Evolutionary conservation across 805 yeast species (phyloP), one percentile per base, ranked within the genome.

Genomic region (Nakazawaea pomicola): DNA sequence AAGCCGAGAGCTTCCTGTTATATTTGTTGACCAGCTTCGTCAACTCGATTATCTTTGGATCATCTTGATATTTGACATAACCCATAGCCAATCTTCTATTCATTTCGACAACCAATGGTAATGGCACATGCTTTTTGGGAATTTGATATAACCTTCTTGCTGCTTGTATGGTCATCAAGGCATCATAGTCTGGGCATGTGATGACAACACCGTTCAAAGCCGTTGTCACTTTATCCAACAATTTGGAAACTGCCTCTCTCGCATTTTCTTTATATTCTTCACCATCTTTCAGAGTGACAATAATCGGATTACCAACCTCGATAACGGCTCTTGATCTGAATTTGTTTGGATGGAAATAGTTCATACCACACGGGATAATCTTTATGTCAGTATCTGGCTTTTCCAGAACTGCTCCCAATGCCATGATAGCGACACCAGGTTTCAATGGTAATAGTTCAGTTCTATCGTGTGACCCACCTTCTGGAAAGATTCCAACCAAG

Each of bases 391-490:
- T 76, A 31, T 76, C 75, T 0, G 90, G 84, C 51, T 81, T 73
- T 49, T 79, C 73, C 8, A 80, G 82, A 67, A 86, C 76, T 10
- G 98, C 88, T 4, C 99, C 99, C 23, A 91, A 67, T 0, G 97
- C 99, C 98, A 91, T 93, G 42, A 91, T 84, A 3, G 95, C 97
- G 9, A 93, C 96, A 43, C 99, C 99, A 0, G 98, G 96, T 57
- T 93, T 93, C 49, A 91, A 68, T 0, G 98, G 99, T 38, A 93
- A 70, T 46, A 91, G 63, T 43, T 88, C 91, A 1, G 98, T 79
- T 49, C 98, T 73, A 58, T 91, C 99, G 55, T 91, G 99, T n/a
- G 97, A 89, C 2, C 99, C 99, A 43, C 99, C 99, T 66, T 93
- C 99, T 4, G 98, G 97, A 61, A 90, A 95, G 45, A 93, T 90